phyloP scores from a whole-genome alignment of 768 basidiomycete species.

The Lactifluus echinatus region DNA sequence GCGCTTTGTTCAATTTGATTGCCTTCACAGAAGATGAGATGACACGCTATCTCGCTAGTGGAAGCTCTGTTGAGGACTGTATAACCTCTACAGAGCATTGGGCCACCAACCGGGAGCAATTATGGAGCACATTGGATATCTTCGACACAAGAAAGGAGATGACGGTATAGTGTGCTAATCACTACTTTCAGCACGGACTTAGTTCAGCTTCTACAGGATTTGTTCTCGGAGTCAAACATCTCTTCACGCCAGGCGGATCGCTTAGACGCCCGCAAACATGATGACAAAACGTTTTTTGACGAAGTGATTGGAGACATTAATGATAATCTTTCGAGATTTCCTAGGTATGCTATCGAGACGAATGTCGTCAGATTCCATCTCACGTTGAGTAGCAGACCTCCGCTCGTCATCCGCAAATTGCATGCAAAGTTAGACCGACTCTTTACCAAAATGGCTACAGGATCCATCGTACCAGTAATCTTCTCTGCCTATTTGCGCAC shows the following conservation, averaged over 20 bases:
- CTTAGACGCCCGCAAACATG: conserved; percentile 1
- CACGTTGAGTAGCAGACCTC: conserved; percentile 3
- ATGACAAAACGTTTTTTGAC: conserved; percentile 2
- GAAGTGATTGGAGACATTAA: conserved; percentile 1
- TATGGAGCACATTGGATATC: neutral
- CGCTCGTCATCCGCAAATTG: neutral
- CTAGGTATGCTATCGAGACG: neutral
- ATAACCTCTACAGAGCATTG: neutral
- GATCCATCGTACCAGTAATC: neutral
- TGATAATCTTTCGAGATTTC: neutral
- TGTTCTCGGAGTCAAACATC: neutral
- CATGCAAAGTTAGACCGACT: neutral
- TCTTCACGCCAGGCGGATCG: neutral
- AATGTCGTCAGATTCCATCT: neutral
- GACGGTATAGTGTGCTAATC: neutral
- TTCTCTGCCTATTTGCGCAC: neutral
- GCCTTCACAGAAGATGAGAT: conserved; percentile 12
- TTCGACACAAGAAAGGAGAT: conserved; percentile 5
- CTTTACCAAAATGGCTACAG: neutral
- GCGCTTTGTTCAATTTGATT: conserved; percentile 5
- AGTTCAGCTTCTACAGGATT: neutral
- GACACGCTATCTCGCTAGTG: neutral
- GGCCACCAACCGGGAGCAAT: conserved; percentile 8
- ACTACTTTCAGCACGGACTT: neutral
- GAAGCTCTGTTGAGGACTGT: neutral